These are phyloP conservation scores for Excoecaria cochinchinensis DNA, from an alignment of 345 rosid genomes.

Conservation along the genomic window DNA sequence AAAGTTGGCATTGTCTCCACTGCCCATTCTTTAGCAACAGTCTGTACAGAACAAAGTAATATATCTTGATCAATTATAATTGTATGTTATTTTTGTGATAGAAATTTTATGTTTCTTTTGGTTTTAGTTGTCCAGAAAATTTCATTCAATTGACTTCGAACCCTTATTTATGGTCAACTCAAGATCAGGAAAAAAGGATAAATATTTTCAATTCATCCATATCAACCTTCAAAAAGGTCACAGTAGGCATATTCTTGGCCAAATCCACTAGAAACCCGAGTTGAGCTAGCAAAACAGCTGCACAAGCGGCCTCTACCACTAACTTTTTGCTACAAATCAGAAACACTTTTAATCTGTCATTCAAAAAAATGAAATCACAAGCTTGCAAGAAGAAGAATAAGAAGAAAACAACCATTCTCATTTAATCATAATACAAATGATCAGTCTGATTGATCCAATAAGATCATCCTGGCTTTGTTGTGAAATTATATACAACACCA, in stretches of 20 bases:
- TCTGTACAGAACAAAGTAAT: neutral
- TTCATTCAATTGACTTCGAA: neutral
- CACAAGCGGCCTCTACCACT: too few relatives aligned
- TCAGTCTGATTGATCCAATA: neutral
- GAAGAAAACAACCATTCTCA: neutral
- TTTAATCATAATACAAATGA: neutral
- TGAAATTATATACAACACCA: too few relatives aligned
- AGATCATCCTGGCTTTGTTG: too few relatives aligned
- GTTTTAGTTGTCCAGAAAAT: neutral
- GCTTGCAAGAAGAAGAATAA: neutral
- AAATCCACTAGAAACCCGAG: conserved; percentile 23
- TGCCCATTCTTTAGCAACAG: conserved; percentile 22
- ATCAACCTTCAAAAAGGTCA: conserved; percentile 34
- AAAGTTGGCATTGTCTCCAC: too few relatives aligned
- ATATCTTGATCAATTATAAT: neutral
- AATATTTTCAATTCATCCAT: conserved; percentile 24
- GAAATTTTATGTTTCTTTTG: neutral
- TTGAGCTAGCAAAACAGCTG: too few relatives aligned
- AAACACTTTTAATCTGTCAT: neutral
- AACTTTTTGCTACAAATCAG: too few relatives aligned
- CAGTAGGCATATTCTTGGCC: conserved; percentile 32
- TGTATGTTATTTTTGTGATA: too few relatives aligned
- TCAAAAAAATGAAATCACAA: neutral
- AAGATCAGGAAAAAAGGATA: neutral
- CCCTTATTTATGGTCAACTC: neutral